phyloP scores from a whole-genome alignment of 371 early-diverging fungal species.

The Chytridium lagenaria region DNA sequence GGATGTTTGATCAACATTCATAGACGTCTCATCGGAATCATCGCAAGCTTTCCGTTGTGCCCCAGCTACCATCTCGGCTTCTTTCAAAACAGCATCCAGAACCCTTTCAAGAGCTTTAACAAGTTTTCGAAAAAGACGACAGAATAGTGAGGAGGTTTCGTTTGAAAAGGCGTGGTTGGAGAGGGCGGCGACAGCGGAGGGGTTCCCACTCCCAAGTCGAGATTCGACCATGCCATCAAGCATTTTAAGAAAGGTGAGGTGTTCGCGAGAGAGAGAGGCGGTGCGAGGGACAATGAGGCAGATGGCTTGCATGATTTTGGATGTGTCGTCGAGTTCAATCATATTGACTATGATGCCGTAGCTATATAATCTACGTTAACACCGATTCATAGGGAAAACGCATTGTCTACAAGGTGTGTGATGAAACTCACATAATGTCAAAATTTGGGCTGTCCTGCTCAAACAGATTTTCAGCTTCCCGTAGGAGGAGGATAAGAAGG shows the following conservation, averaged over 20 bases:
- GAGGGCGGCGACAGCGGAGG: not conserved
- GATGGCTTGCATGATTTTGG: slow-evolving; percentile 34
- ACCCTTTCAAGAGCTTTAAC: slow-evolving; percentile 3
- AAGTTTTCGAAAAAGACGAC: slow-evolving; percentile 12
- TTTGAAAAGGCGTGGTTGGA: not conserved
- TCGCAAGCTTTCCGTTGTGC: not conserved
- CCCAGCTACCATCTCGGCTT: not conserved
- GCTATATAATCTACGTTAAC: too few species aligned
- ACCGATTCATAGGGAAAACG: too few species aligned
- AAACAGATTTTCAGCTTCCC: slow-evolving; percentile 18
- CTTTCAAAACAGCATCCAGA: not conserved
- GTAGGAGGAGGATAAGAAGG: slow-evolving; percentile 24
- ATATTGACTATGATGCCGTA: slow-evolving; percentile 38
- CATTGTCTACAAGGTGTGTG: not conserved
- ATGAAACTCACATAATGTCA: slow-evolving; percentile 42
- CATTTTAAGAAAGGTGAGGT: slow-evolving; percentile 41
- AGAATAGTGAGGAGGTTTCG: not conserved
- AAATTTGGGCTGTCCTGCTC: slow-evolving; percentile 25
- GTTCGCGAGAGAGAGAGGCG: slow-evolving; percentile 25
- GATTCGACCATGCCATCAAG: slow-evolving; percentile 38
- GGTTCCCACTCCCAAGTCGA: not conserved
- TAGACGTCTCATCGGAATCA: too few species aligned
- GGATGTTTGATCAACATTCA: too few species aligned
- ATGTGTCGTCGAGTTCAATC: slow-evolving; percentile 38
- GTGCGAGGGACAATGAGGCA: slow-evolving; percentile 13